phyloP scores from a whole-genome alignment of 345 rosid species.

The Diplotaxis tenuifolia region DNA sequence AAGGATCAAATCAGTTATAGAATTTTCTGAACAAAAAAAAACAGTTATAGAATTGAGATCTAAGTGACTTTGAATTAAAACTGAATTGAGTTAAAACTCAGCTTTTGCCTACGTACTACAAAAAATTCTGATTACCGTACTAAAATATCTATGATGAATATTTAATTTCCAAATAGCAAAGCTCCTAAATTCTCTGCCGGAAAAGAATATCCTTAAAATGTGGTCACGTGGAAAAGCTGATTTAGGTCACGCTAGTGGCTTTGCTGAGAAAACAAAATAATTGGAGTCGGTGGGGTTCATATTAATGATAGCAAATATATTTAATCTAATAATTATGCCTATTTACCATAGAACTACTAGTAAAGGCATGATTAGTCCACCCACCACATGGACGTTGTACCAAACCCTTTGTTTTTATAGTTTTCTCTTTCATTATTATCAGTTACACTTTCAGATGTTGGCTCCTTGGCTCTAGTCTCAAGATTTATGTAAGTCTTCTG shows the following conservation, averaged over 20 bases:
- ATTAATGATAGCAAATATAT: slow-evolving; percentile 11
- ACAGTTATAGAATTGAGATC: neutral
- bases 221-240: slow-evolving; percentile 32
- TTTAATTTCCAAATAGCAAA: neutral
- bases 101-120: neutral
- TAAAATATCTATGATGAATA: slow-evolving; percentile 1
- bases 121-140: neutral
- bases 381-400: slow-evolving; percentile 38
- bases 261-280: slow-evolving; percentile 25
- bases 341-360: slow-evolving; percentile 20
- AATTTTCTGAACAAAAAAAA: too few species aligned
- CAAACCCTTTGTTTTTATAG: slow-evolving; percentile 11
- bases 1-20: neutral
- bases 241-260: slow-evolving; percentile 19
- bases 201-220: neutral
- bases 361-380: slow-evolving; percentile 33
- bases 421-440: neutral
- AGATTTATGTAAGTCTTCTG: neutral
- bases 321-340: slow-evolving; percentile 5
- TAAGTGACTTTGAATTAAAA: neutral
- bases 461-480: slow-evolving; percentile 10
- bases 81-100: neutral
- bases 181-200: neutral
- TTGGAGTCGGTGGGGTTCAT: slow-evolving; percentile 33
- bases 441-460: neutral